Evolutionary conservation across 345 rosid species (phyloP).

Genomic region (Citrus glauca): DNA sequence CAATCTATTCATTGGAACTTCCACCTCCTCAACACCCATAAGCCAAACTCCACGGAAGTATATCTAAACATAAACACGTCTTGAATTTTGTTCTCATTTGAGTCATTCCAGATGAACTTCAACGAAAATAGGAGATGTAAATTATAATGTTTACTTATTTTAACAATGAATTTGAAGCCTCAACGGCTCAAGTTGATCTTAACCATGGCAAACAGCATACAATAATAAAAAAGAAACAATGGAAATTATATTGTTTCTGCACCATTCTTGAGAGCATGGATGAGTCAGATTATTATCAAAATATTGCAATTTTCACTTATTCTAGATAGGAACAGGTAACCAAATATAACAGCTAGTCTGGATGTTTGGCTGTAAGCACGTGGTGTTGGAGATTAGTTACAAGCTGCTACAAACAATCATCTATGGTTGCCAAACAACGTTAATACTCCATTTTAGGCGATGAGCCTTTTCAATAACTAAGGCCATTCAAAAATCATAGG

Average conservation of each 20-base stretch:
- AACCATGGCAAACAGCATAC: not conserved
- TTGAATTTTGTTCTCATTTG: not conserved
- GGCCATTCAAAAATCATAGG: slow-evolving; percentile 18
- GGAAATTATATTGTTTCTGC: not conserved
- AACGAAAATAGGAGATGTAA: not conserved
- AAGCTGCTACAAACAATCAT: slow-evolving; percentile 10
- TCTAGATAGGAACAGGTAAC: not conserved
- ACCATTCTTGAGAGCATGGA: not conserved
- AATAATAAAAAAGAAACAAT: not conserved
- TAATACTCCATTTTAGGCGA: slow-evolving; percentile 16
- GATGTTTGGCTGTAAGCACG: slow-evolving; percentile 4
- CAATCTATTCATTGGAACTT: not conserved
- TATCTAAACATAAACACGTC: not conserved
- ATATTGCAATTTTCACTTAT: not conserved
- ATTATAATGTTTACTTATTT: not conserved
- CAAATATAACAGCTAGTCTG: slow-evolving; percentile 9
- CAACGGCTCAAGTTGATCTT: not conserved
- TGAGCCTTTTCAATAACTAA: slow-evolving; percentile 19
- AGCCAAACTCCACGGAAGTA: not conserved
- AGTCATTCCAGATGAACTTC: not conserved
- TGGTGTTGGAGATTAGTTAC: slow-evolving; percentile 16
- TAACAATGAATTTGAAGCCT: not conserved
- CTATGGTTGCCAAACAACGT: slow-evolving; percentile 14
- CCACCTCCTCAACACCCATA: not conserved
- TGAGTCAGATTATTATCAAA: not conserved